These are phyloP conservation scores for Casuarina cunninghamiana DNA, from an alignment of 306 rosid genomes.

Conservation along the genomic window DNA sequence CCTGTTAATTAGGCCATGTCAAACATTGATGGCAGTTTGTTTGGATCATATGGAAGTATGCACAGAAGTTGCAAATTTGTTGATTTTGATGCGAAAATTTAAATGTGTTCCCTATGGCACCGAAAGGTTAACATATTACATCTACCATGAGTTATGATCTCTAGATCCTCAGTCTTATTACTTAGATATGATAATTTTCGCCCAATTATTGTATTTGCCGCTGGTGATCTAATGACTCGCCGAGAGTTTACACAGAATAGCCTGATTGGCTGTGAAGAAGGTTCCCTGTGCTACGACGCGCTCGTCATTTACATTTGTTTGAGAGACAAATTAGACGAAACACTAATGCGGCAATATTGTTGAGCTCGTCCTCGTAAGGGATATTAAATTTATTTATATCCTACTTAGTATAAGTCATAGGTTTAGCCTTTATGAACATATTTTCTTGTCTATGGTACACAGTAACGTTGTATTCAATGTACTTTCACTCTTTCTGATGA, in stretches of 20 bases:
- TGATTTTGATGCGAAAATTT: neutral
- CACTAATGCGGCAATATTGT: too few relatives aligned
- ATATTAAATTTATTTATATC: too few relatives aligned
- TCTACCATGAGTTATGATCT: neutral
- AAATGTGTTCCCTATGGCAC: neutral
- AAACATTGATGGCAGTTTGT: neutral
- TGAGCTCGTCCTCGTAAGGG: too few relatives aligned
- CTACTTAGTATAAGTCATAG: too few relatives aligned
- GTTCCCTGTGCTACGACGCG: neutral
- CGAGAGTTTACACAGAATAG: too few relatives aligned
- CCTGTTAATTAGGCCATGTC: neutral
- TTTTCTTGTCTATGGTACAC: too few relatives aligned
- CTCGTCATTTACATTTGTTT: too few relatives aligned
- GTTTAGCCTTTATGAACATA: too few relatives aligned
- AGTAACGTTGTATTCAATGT: too few relatives aligned
- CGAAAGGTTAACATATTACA: neutral
- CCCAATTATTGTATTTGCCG: neutral
- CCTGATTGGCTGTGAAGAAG: neutral
- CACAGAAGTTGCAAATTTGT: neutral
- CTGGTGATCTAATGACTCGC: neutral
- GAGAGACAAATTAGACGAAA: too few relatives aligned
- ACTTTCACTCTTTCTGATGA: too few relatives aligned
- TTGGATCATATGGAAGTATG: neutral
- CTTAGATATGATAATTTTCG: neutral
- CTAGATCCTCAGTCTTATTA: neutral